Evolutionary conservation across 495 filamentous ascomycete species (phyloP).

Genomic region (Choiromyces venosus): DNA sequence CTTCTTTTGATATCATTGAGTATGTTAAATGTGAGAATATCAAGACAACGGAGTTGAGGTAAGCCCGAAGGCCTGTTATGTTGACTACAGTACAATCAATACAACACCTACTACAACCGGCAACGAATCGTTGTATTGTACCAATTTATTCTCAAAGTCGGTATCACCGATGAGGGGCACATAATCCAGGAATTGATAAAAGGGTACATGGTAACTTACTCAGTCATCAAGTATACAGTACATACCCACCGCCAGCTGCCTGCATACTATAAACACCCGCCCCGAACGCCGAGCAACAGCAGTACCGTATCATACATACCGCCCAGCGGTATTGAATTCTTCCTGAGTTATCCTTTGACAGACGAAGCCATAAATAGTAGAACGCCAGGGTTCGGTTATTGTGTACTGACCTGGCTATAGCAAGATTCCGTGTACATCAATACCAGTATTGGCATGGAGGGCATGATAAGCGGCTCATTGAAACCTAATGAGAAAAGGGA

Average conservation of each 20-base stretch:
- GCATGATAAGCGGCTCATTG: not conserved
- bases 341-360: not conserved
- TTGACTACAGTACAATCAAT: not conserved
- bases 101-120: not conserved
- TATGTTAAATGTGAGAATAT: not conserved
- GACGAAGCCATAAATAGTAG: not conserved
- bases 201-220: not conserved
- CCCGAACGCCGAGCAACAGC: not conserved
- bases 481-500: not conserved
- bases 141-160: not conserved
- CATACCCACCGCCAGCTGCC: not conserved
- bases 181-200: not conserved
- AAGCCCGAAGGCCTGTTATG: not conserved
- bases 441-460: not conserved
- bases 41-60: not conserved
- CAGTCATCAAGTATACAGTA: not conserved
- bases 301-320: no score
- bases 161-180: not conserved
- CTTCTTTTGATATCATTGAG: not conserved
- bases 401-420: not conserved
- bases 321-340: not conserved
- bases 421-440: not conserved
- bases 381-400: not conserved
- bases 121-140: slow-evolving; percentile 1
- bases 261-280: not conserved